Conservation (phyloP, 2,329 filamentous ascomycete genomes). For the Pseudogymnoascus sp. region DNA sequence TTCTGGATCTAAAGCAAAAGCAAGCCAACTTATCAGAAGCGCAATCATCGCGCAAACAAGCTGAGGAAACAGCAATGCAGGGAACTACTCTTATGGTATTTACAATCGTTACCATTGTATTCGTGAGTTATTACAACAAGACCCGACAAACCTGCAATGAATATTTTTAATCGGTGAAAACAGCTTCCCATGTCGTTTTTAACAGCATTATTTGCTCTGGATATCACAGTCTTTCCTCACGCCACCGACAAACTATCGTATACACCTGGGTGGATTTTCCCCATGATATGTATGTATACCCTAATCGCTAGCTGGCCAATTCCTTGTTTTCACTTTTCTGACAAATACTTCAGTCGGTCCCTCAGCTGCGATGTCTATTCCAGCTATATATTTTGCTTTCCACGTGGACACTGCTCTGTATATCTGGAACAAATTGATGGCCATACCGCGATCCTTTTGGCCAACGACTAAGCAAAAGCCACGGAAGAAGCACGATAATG, state of each 20-base stretch:
- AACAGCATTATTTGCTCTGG: not conserved
- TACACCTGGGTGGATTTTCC: not conserved
- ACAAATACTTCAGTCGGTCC: not conserved
- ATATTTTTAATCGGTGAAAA: not conserved
- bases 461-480: not conserved
- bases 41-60: conserved; percentile 33
- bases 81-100: conserved; percentile 39
- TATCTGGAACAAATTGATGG: not conserved
- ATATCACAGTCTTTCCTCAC: not conserved
- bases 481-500: not conserved
- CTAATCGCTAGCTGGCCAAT: not conserved
- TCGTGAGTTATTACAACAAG: conserved; percentile 28
- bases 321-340: not conserved
- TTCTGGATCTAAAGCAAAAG: conserved; percentile 39
- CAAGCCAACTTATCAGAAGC: conserved; percentile 39
- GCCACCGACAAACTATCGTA: not conserved
- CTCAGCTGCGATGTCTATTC: not conserved
- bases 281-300: not conserved
- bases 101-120: conserved; percentile 40
- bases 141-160: not conserved
- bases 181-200: conserved; percentile 1
- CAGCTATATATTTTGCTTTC: conserved; percentile 1
- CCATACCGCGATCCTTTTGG: not conserved
- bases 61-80: conserved; percentile 21
- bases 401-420: not conserved